These are phyloP conservation scores for Pythium coloratum DNA, from an alignment of 352 stramenopile species.

Conservation along the genomic window DNA sequence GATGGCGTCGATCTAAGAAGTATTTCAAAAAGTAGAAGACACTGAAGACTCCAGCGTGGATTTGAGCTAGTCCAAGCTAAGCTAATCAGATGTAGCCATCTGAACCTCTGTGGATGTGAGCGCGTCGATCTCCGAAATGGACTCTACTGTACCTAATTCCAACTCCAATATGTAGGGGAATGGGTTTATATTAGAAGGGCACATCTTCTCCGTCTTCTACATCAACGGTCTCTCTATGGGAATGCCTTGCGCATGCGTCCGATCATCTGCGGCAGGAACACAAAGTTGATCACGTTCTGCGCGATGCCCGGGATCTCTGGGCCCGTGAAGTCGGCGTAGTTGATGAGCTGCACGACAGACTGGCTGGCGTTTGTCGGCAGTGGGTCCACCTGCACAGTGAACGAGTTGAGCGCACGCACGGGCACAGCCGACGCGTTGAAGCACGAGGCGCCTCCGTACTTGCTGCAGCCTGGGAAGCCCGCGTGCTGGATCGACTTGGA, in stretches of 20 bases:
- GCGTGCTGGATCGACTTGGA: conserved; percentile 30
- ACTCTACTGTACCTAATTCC: too few relatives aligned
- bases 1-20: too few relatives aligned
- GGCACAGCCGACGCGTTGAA: conserved; percentile 17
- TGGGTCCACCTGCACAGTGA: conserved; percentile 23
- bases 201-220: background rate
- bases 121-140: too few relatives aligned
- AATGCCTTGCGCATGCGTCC: conserved; percentile 18
- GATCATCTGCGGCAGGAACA: conserved; percentile 18
- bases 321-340: conserved; percentile 29
- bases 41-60: too few relatives aligned
- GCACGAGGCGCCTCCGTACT: conserved; percentile 26
- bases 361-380: conserved; percentile 22
- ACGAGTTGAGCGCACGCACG: conserved; percentile 24
- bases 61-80: too few relatives aligned
- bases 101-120: too few relatives aligned
- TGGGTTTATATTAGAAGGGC: too few relatives aligned
- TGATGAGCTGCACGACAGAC: conserved; percentile 26
- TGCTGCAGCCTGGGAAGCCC: conserved; percentile 5
- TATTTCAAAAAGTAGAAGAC: too few relatives aligned
- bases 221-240: conserved; percentile 6
- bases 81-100: too few relatives aligned
- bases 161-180: too few relatives aligned
- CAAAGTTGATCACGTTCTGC: conserved; percentile 14
- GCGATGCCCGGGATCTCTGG: conserved; percentile 6